Base-by-base conservation (phyloP, 2,329 filamentous ascomycete genomes). In the Periconia macrospinosa region DNA sequence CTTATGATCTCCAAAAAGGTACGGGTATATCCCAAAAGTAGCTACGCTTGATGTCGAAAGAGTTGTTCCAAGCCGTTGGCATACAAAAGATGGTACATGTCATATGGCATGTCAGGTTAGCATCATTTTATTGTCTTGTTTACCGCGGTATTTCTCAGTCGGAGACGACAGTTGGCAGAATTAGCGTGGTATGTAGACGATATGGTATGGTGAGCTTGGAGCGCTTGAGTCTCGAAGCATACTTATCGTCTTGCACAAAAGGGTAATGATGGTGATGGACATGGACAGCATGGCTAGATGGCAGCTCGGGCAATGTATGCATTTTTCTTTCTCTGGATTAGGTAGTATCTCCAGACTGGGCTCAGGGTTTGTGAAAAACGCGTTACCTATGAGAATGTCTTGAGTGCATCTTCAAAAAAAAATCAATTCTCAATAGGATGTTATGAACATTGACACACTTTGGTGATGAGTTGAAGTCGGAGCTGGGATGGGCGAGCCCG, bases 111-210 rank as follows among this genome's bases (percentile, higher is more conserved):
- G 52, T 61, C 67, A 63, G 60, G 53, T 56, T 46, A 59, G 45
- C 49, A 70, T 69, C 55, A 46, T 53, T 69, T 66, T 56, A 60
- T 58, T 58, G 58, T 69, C 61, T 71, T 73, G 70, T 69, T 67
- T 72, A 70, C 59, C 53, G 56, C 54, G 56, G 58, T 54, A 66
- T 62, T 47, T 61, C 50, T 50, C 58, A 56, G 56, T 49, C 30
- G 54, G 49, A 47, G 20, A 57, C 48, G 54, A 49, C 54, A 51
- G 49, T 60, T 61, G 59, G 57, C 47, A 59, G 52, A 46, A 51
- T 56, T 53, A 59, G 47, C 53, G 41, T 45, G 53, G 54, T 41
- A 45, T 49, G 37, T 50, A 52, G 23, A 53, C 17, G 30, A 61
- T 52, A 56, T 61, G 57, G 50, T 47, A 58, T 54, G 55, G 55